Conservation (phyloP, 1,139 yeast species). For the Torulaspora globosa region DNA sequence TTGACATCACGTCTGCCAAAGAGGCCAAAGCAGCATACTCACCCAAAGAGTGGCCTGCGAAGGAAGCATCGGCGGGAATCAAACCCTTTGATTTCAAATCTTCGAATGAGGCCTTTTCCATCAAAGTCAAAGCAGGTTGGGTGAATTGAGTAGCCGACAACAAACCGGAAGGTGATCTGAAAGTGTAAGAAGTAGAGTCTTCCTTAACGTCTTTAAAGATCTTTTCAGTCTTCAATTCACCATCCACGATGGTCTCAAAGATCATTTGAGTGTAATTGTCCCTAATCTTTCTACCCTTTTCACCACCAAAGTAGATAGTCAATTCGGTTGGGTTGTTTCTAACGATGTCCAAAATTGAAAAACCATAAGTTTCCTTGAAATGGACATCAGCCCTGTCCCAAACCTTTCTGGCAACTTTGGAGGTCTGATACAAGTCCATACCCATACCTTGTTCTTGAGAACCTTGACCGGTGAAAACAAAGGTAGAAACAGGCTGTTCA, state of each 20-base stretch:
- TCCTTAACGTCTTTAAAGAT: slow-evolving; percentile 89
- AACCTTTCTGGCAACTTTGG: slow-evolving; percentile 88
- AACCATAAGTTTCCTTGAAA: slow-evolving; percentile 90
- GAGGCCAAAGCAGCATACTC: slow-evolving; percentile 97
- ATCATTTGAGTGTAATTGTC: slow-evolving; percentile 95
- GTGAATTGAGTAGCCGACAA: slow-evolving; percentile 98
- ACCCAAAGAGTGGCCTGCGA: slow-evolving; percentile 99
- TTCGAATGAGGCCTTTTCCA: slow-evolving; percentile 99
- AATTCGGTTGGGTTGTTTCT: slow-evolving; percentile 93
- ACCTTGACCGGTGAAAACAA: slow-evolving; percentile 99
- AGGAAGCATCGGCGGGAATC: slow-evolving; percentile 87
- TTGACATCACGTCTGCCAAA: slow-evolving; percentile 97
- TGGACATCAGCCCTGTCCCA: slow-evolving; percentile 98
- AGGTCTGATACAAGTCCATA: slow-evolving; percentile 91
- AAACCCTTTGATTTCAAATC: slow-evolving; percentile 95
- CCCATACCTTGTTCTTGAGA: slow-evolving; percentile 99
- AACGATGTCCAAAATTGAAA: slow-evolving; percentile 93
- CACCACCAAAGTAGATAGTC: slow-evolving; percentile 96
- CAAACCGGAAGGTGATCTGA: slow-evolving; percentile 90
- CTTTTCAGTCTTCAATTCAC: slow-evolving; percentile 82
- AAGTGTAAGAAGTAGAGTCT: slow-evolving; percentile 77
- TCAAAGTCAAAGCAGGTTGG: slow-evolving; percentile 96
- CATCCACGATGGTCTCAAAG: slow-evolving; percentile 90
- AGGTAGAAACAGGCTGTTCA: slow-evolving; percentile 95
- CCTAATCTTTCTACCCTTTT: slow-evolving; percentile 91